Conservation (phyloP, 2,329 filamentous ascomycete species). For the Penicillium sp. region DNA sequence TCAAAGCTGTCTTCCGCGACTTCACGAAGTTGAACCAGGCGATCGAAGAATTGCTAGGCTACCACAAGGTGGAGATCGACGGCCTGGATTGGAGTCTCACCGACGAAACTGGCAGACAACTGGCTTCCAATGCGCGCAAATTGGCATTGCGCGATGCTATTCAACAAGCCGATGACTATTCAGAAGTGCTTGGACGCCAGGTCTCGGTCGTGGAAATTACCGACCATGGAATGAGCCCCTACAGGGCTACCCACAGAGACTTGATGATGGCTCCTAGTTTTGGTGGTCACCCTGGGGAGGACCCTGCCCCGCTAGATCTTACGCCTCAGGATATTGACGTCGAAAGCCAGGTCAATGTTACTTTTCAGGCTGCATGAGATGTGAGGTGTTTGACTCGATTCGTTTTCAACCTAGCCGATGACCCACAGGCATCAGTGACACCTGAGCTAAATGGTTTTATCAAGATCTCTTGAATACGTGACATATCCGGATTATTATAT, state of each 20-base stretch:
- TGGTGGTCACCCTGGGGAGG: background rate
- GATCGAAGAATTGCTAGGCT: conserved; percentile 12
- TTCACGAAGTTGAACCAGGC: conserved; percentile 18
- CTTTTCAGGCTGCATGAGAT: conserved; percentile 1
- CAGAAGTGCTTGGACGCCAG: conserved; percentile 14
- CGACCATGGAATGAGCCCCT: conserved; percentile 4
- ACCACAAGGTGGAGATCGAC: conserved; percentile 18
- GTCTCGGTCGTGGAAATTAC: conserved; percentile 13
- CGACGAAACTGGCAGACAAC: conserved; percentile 13
- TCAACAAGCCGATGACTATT: conserved; percentile 19
- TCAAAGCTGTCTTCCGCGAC: conserved; percentile 21
- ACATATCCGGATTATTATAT: background rate
- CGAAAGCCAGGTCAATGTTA: conserved; percentile 6
- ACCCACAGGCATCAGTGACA: background rate
- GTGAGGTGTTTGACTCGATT: too few relatives aligned
- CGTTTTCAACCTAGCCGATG: background rate
- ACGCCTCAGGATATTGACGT: conserved; percentile 9
- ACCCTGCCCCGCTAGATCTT: conserved; percentile 6
- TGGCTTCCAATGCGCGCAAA: conserved; percentile 18
- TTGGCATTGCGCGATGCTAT: conserved; percentile 21
- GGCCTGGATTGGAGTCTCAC: conserved; percentile 22
- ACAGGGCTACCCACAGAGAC: background rate
- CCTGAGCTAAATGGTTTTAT: background rate
- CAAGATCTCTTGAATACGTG: background rate
- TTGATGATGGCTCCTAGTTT: background rate